Evolutionary conservation across 129 eudicot species (phyloP).

Genomic region (Sambucus nigra): DNA sequence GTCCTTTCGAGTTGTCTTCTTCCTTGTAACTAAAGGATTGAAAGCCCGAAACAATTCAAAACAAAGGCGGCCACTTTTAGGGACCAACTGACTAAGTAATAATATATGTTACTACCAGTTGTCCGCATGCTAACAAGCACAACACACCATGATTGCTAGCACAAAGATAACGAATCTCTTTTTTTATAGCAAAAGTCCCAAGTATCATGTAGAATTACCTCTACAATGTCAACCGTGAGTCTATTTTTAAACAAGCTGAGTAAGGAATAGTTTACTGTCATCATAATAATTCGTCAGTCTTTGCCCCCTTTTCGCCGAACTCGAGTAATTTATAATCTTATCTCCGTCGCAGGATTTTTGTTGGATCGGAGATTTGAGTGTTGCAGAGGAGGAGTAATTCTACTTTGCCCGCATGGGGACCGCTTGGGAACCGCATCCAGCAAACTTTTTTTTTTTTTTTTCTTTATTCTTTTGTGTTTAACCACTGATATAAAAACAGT

Average conservation of each 20-base stretch:
- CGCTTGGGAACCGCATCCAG: too few species aligned
- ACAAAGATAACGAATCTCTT: slow-evolving; percentile 8
- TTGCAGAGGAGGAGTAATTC: too few species aligned
- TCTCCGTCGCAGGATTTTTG: too few species aligned
- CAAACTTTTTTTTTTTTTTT: too few species aligned
- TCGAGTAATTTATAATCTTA: too few species aligned
- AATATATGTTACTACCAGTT: not conserved
- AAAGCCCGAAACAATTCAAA: not conserved
- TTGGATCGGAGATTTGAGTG: too few species aligned
- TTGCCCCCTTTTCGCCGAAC: too few species aligned
- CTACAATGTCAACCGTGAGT: not conserved
- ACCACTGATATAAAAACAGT: too few species aligned
- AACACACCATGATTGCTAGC: slow-evolving; percentile 7
- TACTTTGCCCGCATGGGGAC: too few species aligned
- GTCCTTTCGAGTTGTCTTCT: slow-evolving; percentile 7
- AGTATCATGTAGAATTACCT: not conserved
- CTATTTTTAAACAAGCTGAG: not conserved
- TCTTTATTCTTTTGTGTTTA: too few species aligned
- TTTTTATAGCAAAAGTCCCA: not conserved
- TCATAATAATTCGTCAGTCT: too few species aligned
- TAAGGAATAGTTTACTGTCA: too few species aligned
- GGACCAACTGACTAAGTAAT: not conserved
- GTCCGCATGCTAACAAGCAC: slow-evolving; percentile 5
- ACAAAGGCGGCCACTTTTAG: not conserved
- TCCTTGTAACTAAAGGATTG: not conserved